Percentiles rank a stretch among this genome's conserved stretches.
Conservation (phyloP, 169 alveolate genomes). For the Plasmodium gonderi region DNA sequence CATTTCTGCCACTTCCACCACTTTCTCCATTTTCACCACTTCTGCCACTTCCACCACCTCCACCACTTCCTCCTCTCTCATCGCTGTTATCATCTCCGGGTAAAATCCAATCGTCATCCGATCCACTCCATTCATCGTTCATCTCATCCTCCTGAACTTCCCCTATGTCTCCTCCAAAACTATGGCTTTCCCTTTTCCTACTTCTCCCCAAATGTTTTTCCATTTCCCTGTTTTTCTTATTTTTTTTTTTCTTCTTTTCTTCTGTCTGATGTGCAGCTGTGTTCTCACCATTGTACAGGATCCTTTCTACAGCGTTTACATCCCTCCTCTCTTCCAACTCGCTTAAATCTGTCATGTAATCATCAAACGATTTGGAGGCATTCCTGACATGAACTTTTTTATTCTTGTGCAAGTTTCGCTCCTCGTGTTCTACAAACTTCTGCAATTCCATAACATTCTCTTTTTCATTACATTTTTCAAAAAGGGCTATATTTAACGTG, state of each 20-base stretch:
- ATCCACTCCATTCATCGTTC: neutral
- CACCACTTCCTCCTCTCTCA: too few relatives aligned
- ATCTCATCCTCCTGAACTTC: neutral
- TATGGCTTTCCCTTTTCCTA: neutral
- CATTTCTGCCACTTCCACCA: neutral
- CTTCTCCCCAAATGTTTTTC: neutral
- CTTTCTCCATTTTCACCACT: neutral
- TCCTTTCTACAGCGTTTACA: conserved; percentile 12
- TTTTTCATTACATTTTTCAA: conserved; percentile 59
- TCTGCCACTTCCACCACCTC: neutral
- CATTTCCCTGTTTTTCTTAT: neutral
- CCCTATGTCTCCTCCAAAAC: neutral
- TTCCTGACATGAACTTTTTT: conserved; percentile 56
- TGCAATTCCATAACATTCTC: conserved; percentile 51
- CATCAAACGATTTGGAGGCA: conserved; percentile 21
- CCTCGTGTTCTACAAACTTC: conserved; percentile 52
- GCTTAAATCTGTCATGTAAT: conserved; percentile 15
- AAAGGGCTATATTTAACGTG: conserved; percentile 6
- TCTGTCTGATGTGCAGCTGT: neutral
- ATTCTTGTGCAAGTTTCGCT: neutral
- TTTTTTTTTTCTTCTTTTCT: neutral
- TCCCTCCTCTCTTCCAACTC: conserved; percentile 34
- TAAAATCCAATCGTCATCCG: neutral
- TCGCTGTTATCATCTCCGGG: neutral
- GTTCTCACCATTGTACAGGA: conserved; percentile 19